Conservation (phyloP, 2,329 filamentous ascomycete species). For the Paracorniculantispora psalliotae region DNA sequence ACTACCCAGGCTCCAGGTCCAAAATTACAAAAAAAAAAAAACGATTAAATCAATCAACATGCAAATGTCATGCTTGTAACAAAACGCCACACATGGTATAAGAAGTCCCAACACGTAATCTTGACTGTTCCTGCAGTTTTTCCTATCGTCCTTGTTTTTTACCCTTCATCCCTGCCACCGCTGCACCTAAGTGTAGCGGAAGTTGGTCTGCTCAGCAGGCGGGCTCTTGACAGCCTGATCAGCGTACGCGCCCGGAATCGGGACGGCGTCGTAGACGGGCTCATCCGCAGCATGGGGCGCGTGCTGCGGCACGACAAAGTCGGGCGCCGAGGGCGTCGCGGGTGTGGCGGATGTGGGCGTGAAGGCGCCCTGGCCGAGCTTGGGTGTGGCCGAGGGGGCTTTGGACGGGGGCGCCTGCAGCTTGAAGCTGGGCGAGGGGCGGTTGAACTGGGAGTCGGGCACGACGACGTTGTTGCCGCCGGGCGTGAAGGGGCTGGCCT, state of each 20-base stretch:
- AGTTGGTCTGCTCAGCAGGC: slow-evolving; percentile 39
- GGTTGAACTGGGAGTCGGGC: slow-evolving; percentile 57
- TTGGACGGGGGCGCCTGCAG: slow-evolving; percentile 80
- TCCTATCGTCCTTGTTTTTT: not conserved
- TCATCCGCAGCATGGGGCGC: slow-evolving; percentile 71
- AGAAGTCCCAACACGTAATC: not conserved
- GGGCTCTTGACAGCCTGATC: slow-evolving; percentile 50
- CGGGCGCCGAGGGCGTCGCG: slow-evolving; percentile 22
- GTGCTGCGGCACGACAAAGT: slow-evolving; percentile 46
- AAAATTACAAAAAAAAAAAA: not conserved
- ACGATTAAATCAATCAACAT: not conserved
- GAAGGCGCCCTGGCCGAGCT: slow-evolving; percentile 59
- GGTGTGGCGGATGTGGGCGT: slow-evolving; percentile 41
- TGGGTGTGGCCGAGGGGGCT: slow-evolving; percentile 72
- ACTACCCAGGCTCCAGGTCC: not conserved
- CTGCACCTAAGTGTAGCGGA: slow-evolving; percentile 25
- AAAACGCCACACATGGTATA: slow-evolving; percentile 11
- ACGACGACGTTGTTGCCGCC: slow-evolving; percentile 50
- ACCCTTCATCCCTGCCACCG: not conserved
- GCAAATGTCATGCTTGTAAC: not conserved
- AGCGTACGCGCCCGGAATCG: slow-evolving; percentile 81
- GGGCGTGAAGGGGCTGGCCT: slow-evolving; percentile 44
- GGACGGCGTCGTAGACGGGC: slow-evolving; percentile 77
- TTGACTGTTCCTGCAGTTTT: slow-evolving; percentile 11
- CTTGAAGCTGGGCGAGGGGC: slow-evolving; percentile 60